Conservation (phyloP, 441 rosid genomes). For the Jatropha multifida region DNA sequence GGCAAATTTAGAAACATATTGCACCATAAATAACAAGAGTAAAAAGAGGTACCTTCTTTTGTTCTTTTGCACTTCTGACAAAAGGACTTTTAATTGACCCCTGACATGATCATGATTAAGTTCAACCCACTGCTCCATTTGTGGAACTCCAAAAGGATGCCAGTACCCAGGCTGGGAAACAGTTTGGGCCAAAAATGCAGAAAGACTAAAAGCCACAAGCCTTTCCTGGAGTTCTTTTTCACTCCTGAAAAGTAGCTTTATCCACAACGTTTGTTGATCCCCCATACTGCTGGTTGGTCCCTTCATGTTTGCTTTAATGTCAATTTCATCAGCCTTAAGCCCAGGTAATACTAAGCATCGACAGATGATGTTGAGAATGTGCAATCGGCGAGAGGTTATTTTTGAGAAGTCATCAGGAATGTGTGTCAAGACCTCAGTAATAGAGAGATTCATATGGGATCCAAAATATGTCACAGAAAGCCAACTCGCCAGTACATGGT, state of each 20-base stretch:
- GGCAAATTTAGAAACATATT: background rate
- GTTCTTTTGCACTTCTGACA: constrained; percentile 40
- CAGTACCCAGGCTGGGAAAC: constrained; percentile 36
- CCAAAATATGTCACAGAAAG: constrained; percentile 51
- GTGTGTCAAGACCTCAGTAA: constrained; percentile 43
- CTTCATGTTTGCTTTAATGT: constrained; percentile 36
- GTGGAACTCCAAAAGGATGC: constrained; percentile 68
- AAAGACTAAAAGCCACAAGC: constrained; percentile 45
- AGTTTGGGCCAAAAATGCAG: constrained; percentile 39
- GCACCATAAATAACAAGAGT: background rate
- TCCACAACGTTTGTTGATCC: constrained; percentile 48
- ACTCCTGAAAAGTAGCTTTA: constrained; percentile 54
- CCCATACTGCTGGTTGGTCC: constrained; percentile 3
- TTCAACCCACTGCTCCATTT: constrained; percentile 75
- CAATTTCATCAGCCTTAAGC: constrained; percentile 53
- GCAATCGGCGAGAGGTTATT: constrained; percentile 64
- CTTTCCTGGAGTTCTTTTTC: constrained; percentile 87
- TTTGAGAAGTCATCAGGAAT: constrained; percentile 42
- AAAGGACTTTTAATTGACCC: constrained; percentile 45
- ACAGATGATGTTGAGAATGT: constrained; percentile 68
- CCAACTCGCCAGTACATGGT: constrained; percentile 63
- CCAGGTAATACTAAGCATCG: constrained; percentile 64
- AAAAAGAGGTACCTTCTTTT: constrained; percentile 42
- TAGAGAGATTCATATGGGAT: constrained; percentile 37
- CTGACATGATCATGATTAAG: constrained; percentile 31